Conservation (phyloP, 2,329 filamentous ascomycete species). For the Colletotrichum sp. region DNA sequence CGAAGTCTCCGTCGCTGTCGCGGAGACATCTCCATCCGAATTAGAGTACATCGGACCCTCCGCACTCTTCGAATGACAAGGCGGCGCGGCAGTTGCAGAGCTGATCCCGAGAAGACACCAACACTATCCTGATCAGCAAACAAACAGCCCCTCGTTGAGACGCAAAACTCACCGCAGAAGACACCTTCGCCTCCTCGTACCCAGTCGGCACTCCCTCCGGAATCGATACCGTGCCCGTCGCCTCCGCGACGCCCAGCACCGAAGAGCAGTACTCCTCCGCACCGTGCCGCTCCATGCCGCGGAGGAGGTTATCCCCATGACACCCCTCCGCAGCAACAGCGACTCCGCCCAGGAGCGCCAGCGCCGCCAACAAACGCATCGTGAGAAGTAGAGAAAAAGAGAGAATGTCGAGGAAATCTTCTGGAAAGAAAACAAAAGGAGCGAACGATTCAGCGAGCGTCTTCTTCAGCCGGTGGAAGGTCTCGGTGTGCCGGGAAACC, state of each 20-base stretch:
- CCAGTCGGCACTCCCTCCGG: not conserved
- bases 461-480: not conserved
- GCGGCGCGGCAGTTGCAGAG: not conserved
- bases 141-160: not conserved
- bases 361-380: not conserved
- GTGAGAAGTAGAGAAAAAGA: not conserved
- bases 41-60: not conserved
- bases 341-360: not conserved
- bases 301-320: conserved; percentile 20
- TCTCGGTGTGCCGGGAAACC: not conserved
- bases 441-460: not conserved
- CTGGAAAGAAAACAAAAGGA: not conserved
- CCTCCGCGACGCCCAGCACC: not conserved
- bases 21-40: not conserved
- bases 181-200: not conserved
- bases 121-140: conserved; percentile 2
- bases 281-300: conserved; percentile 12
- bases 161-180: conserved; percentile 7
- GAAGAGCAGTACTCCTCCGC: conserved; percentile 13
- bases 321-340: not conserved
- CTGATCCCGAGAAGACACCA: conserved; percentile 3
- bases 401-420: not conserved
- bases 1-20: not conserved
- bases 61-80: not conserved
- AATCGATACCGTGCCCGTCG: not conserved